phyloP scores from a whole-genome alignment of 2,329 filamentous ascomycete species.

The Xylariaceae sp. region DNA sequence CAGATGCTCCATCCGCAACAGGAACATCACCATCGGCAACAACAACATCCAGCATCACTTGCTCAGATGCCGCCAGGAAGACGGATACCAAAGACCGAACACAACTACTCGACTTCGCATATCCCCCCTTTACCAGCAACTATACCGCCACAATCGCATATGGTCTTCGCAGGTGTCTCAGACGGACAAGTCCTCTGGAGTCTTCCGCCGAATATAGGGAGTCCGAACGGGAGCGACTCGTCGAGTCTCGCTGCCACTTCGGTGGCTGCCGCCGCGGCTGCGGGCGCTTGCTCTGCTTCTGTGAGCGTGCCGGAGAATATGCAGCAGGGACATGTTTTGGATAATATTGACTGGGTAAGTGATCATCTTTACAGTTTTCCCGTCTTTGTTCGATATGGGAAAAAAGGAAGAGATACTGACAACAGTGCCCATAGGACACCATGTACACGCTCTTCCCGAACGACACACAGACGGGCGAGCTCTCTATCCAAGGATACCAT shows the following conservation, averaged over 20 bases:
- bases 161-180: conserved; percentile 44
- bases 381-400: neutral
- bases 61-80: conserved; percentile 1
- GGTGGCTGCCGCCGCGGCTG: conserved; percentile 6
- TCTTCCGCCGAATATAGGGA: conserved; percentile 36
- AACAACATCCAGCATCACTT: neutral
- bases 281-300: neutral
- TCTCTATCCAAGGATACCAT: conserved; percentile 36
- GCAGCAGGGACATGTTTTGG: conserved; percentile 35
- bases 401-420: neutral
- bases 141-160: conserved; percentile 20
- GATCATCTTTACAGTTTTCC: neutral
- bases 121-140: neutral
- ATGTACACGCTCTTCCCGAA: conserved; percentile 36
- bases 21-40: conserved; percentile 4
- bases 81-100: conserved; percentile 7
- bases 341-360: conserved; percentile 64
- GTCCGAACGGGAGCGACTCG: conserved; percentile 41
- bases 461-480: conserved; percentile 36
- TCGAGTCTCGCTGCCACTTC: conserved; percentile 29
- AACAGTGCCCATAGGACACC: conserved; percentile 28
- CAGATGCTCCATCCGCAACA: conserved; percentile 4
- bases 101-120: conserved; percentile 4
- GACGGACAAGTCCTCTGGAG: conserved; percentile 46
- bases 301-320: conserved; percentile 3